Conservation (phyloP, 1,284 basidiomycete species). For the Peniophora sp. region DNA sequence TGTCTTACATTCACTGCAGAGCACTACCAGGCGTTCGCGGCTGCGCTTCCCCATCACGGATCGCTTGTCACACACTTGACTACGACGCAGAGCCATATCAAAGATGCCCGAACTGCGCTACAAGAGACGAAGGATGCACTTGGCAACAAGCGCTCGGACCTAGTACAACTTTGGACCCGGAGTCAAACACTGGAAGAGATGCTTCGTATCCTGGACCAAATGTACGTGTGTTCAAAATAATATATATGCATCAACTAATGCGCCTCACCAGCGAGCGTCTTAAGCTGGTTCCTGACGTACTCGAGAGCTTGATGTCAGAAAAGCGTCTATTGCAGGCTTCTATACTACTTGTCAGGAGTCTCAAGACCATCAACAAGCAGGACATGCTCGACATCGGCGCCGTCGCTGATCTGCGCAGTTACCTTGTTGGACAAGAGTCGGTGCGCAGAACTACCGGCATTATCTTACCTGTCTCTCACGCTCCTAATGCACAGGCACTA, state of each 20-base stretch:
- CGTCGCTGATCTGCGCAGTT: conserved; percentile 80
- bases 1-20: conserved; percentile 31
- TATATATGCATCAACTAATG: conserved; percentile 7
- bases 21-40: conserved; percentile 89
- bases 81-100: conserved; percentile 67
- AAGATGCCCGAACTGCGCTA: conserved; percentile 64
- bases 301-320: conserved; percentile 94
- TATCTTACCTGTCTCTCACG: not conserved
- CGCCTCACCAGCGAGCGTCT: conserved; percentile 67
- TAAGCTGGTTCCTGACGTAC: conserved; percentile 84
- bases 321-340: conserved; percentile 91
- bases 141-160: conserved; percentile 73
- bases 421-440: conserved; percentile 83
- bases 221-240: conserved; percentile 46
- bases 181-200: conserved; percentile 86
- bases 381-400: conserved; percentile 96
- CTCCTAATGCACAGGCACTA: conserved; percentile 48
- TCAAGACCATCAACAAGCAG: conserved; percentile 86
- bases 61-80: conserved; percentile 64
- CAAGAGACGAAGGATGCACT: conserved; percentile 75
- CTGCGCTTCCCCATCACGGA: conserved; percentile 83
- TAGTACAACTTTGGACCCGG: conserved; percentile 80
- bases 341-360: conserved; percentile 78
- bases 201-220: conserved; percentile 83
- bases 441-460: conserved; percentile 35